Evolutionary conservation across 106 monocot species (phyloP), one percentile per base, ranked within the genome.

Genomic region (Dendrobium catenatum): DNA sequence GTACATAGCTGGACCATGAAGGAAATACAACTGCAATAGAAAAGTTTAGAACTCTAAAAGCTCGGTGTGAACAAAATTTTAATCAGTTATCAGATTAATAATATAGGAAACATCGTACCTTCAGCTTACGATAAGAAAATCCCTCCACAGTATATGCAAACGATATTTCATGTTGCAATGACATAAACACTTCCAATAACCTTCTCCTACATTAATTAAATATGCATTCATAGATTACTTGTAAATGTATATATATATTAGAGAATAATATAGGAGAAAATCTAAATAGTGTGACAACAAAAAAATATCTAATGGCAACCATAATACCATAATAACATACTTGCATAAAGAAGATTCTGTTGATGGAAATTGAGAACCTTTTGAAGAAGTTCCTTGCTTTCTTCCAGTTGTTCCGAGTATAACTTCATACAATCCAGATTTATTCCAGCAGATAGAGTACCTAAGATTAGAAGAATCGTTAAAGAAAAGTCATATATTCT

Each of bases 381-480:
- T 98, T 47, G 91, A 56, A 84, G 94, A 98, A 33, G 98, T 89
- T 56, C 95, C 98, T 83, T 98, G 95, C 83, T 95, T 98, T 79
- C 94, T 93, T 42, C 98, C 98, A 11, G 89, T 93, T 55, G 91
- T 98, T 82, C 98, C 98, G 72, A 95, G 86, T 59, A 98, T 87
- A 79, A 94, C 91, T 79, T 98, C 98, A 88, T 95, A 88, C 77
- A 95, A 67, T 59, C 98, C 93, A 56, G 77, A 83, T 88, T 85
- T 91, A 64, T 98, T 98, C 97, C 98, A 95, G 77, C 91, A 93
- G 27, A 98, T 95, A 4, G 98, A 98, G 82, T 95, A 98, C 80
- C 98, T 98, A 78, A 41, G 1, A 81, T n/a, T 27, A 73, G 13
- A 80, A 79, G 5, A 75, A 82, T 68, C 55, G 33, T 47, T 68